Evolutionary conservation across 768 basidiomycete genomes (phyloP), one percentile per base, ranked within the genome.

Genomic region (Agaricus blazei): DNA sequence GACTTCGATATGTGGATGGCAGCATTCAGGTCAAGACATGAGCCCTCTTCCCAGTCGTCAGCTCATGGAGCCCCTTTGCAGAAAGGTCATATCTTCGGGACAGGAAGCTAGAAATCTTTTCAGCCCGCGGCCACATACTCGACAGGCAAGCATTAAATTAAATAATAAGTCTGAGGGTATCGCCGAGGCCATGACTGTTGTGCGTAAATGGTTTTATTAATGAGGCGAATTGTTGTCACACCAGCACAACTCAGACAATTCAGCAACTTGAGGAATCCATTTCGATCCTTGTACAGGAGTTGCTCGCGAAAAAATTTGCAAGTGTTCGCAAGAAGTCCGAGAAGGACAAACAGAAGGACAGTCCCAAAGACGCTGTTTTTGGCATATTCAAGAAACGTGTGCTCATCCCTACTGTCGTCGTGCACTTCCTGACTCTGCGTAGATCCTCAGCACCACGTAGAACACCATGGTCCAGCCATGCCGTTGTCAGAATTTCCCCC

Each of bases 1-100:
- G 90, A 93, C 63, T 92, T 90, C 60, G 71, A 83, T 48, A 70
- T 64, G 47, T 93, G 90, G 90, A 87, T 88, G 80, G 59, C 72
- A 26, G 84, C 85, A 27, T 81, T 91, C 64, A 84, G 90, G 89
- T 87, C 61, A 68, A 53, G 28, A 56, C 48, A 28, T 56, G 14
- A 52, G 36, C 24, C 56, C 41, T 53, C 36, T 54, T 2, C 11
- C 34, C 53, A 29, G 48, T 51, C 54, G 51, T 42, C 40, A 34
- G 47, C 53, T 61, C 57, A 64, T 61, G 23, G 47, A 45, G 68
- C 48, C 23, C 43, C 47, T 58, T 41, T 47, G 49, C 64, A 91
- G 89, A 68, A 83, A 78, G 64, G 88, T 88, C 61, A 79, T 84
- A 59, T 74, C 77, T n/a, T 63, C 71, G 36, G 77, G 73, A 12